phyloP scores from a whole-genome alignment of 2,329 filamentous ascomycete genomes.

The Diplodia scrobiculata region DNA sequence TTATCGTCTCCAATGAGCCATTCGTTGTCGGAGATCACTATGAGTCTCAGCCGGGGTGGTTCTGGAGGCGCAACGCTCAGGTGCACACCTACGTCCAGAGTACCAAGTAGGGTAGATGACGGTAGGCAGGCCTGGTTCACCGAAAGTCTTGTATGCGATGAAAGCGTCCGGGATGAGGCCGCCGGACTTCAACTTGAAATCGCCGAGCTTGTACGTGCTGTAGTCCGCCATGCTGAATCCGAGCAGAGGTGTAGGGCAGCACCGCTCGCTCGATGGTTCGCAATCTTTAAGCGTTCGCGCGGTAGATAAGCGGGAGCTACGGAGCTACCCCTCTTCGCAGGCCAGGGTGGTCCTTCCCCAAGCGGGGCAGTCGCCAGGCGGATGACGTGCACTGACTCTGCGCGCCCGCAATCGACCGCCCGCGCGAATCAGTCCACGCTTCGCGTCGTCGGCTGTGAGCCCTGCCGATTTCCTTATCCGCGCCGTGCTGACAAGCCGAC shows the following conservation, averaged over 20 bases:
- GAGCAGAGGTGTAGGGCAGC: not conserved
- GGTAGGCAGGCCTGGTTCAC: constrained; percentile 62
- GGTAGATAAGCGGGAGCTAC: constrained; percentile 9
- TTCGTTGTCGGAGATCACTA: constrained; percentile 67
- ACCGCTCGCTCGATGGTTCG: too few species aligned
- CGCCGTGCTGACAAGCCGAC: constrained; percentile 15
- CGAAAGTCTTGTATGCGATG: constrained; percentile 77
- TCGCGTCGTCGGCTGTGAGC: constrained; percentile 7
- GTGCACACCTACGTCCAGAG: constrained; percentile 55
- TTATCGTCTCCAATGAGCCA: constrained; percentile 71
- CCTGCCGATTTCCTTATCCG: constrained; percentile 18
- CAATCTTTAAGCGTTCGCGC: not conserved
- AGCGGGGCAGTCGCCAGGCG: not conserved
- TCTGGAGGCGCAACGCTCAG: constrained; percentile 14
- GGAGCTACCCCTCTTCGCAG: constrained; percentile 3
- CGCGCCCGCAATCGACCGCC: not conserved
- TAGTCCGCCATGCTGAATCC: constrained; percentile 38
- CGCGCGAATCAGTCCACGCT: not conserved
- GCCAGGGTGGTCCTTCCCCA: not conserved
- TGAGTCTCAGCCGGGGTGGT: constrained; percentile 31
- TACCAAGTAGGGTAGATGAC: constrained; percentile 81
- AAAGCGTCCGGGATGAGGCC: constrained; percentile 63
- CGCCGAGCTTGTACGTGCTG: constrained; percentile 61
- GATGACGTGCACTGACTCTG: constrained; percentile 19
- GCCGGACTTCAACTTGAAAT: constrained; percentile 68